Conservation (phyloP, 352 stramenopile genomes). For the Pythium periplocum region DNA sequence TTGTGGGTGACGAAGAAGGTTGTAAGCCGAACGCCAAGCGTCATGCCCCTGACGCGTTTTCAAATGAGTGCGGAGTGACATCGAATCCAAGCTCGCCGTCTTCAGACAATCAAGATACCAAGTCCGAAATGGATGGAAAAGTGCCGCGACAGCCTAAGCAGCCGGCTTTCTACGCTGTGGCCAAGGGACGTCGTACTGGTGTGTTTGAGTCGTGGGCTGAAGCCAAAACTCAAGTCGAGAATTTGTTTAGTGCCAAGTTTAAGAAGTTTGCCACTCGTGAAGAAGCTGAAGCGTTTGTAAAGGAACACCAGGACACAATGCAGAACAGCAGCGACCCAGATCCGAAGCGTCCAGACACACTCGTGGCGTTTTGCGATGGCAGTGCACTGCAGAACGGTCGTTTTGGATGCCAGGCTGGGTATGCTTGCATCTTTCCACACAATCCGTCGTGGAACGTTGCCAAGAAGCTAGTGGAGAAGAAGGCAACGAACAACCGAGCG, state of each 20-base stretch:
- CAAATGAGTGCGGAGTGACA: conserved; percentile 24
- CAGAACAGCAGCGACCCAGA: conserved; percentile 21
- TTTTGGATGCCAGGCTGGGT: conserved; percentile 45
- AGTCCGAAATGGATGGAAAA: too few species aligned
- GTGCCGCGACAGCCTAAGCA: not conserved
- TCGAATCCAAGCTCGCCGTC: not conserved
- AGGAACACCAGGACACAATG: conserved; percentile 14
- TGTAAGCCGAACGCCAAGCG: not conserved
- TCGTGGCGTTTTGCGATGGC: conserved; percentile 73
- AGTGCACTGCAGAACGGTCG: conserved; percentile 51
- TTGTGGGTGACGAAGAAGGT: not conserved
- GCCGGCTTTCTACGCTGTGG: conserved; percentile 33
- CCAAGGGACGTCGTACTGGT: conserved; percentile 32
- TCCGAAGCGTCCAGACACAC: conserved; percentile 32
- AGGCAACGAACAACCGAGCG: conserved; percentile 46
- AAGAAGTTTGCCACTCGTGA: conserved; percentile 41
- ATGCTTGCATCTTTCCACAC: conserved; percentile 76
- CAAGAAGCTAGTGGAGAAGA: conserved; percentile 32
- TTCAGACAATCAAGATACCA: not conserved
- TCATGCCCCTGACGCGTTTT: conserved; percentile 28
- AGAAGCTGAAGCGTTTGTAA: conserved; percentile 45
- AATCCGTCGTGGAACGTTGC: conserved; percentile 53
- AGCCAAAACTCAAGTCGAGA: conserved; percentile 37
- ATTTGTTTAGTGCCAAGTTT: conserved; percentile 35
- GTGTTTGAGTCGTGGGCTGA: conserved; percentile 49